phyloP scores from a whole-genome alignment of 1,284 basidiomycete genomes.

The Sparassis latifolia region DNA sequence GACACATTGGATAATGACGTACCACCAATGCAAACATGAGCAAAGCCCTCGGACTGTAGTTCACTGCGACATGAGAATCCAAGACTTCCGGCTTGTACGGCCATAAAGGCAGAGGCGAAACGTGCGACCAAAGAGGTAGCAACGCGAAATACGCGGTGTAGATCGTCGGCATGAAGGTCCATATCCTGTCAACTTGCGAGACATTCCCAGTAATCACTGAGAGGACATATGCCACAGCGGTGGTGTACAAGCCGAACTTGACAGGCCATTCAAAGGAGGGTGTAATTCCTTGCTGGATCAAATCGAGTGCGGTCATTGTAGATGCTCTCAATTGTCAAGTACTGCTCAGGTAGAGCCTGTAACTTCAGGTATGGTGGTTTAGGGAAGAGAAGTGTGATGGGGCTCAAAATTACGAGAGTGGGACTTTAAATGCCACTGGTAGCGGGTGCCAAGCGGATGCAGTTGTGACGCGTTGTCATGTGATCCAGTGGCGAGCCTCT shows the following conservation, averaged over 20 bases:
- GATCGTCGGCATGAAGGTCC: conserved; percentile 68
- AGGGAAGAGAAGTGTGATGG: too few species aligned
- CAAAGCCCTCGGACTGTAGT: conserved; percentile 59
- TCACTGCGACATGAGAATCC: conserved; percentile 34
- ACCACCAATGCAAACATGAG: conserved; percentile 68
- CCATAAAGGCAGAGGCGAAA: conserved; percentile 35
- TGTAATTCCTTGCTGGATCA: conserved; percentile 18
- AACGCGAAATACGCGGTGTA: conserved; percentile 75
- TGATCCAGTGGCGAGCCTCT: too few species aligned
- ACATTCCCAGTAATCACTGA: conserved; percentile 74
- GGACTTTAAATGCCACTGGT: too few species aligned
- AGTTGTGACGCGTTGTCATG: too few species aligned
- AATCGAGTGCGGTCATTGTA: conserved; percentile 11
- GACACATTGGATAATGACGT: conserved; percentile 14
- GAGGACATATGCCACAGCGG: conserved; percentile 43
- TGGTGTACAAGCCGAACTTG: conserved; percentile 49
- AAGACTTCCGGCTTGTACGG: conserved; percentile 54
- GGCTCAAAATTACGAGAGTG: too few species aligned
- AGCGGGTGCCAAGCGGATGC: too few species aligned
- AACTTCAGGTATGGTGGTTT: too few species aligned
- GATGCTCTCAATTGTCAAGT: not conserved
- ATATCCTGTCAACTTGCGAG: conserved; percentile 71
- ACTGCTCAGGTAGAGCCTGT: too few species aligned
- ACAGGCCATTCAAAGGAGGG: conserved; percentile 51
- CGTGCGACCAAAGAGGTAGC: conserved; percentile 56